These are phyloP conservation scores for Aurantiochytrium sp. DNA, from an alignment of 108 stramenopile genomes.

Conservation along the genomic window DNA sequence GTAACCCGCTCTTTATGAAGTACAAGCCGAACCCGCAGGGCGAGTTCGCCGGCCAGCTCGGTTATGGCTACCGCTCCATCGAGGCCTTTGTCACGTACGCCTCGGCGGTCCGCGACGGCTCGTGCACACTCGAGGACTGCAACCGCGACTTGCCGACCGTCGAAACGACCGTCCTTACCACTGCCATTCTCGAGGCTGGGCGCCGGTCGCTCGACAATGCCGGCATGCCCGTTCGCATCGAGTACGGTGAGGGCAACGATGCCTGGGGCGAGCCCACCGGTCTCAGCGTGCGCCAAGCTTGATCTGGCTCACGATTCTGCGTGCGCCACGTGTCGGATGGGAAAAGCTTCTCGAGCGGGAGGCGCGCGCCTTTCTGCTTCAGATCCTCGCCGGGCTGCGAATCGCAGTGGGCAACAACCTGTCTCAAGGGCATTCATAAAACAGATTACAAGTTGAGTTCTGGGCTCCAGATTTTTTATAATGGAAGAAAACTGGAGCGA, in stretches of 20 bases:
- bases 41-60: constrained; percentile 85
- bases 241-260: constrained; percentile 62
- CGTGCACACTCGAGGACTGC: constrained; percentile 63
- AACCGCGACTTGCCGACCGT: constrained; percentile 85
- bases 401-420: too few relatives aligned
- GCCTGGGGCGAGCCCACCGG: constrained; percentile 16
- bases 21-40: constrained; percentile 88
- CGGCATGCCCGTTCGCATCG: constrained; percentile 78
- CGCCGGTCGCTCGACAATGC: constrained; percentile 77
- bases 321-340: too few relatives aligned
- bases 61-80: constrained; percentile 92
- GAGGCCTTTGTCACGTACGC: constrained; percentile 75
- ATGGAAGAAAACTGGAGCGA: too few relatives aligned
- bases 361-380: too few relatives aligned
- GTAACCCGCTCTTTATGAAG: constrained; percentile 99
- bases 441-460: too few relatives aligned
- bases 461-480: too few relatives aligned
- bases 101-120: constrained; percentile 58
- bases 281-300: not conserved
- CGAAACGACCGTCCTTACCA: constrained; percentile 86
- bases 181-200: constrained; percentile 96
- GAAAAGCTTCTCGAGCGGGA: too few relatives aligned
- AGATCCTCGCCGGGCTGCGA: too few relatives aligned
- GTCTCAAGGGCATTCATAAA: too few relatives aligned
- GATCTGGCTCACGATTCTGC: too few relatives aligned